Conservation (phyloP, 1,139 yeast species). For the Taphrina populina region DNA sequence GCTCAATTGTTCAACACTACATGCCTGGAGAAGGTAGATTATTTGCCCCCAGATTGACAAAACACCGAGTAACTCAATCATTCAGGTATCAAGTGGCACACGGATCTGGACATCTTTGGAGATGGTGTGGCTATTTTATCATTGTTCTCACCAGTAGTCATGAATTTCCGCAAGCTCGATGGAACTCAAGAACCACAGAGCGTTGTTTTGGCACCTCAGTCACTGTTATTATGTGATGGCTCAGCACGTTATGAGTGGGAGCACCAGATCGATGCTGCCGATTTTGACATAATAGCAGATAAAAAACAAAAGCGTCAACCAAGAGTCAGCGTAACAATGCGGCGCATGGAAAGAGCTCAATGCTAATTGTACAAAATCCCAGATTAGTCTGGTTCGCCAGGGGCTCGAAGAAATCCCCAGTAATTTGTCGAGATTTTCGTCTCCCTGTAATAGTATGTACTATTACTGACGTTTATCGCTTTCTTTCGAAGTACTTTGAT, state of each 20-base stretch:
- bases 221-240: conserved; percentile 15
- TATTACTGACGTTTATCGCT: conserved; percentile 45
- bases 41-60: background rate
- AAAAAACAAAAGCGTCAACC: background rate
- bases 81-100: conserved; percentile 29
- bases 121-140: conserved; percentile 34
- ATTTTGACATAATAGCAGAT: conserved; percentile 10
- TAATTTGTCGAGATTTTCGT: no score
- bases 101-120: conserved; percentile 20
- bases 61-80: background rate
- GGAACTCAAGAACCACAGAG: background rate
- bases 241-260: conserved; percentile 29
- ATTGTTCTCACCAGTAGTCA: conserved; percentile 13
- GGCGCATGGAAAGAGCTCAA: no score
- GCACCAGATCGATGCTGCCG: conserved; percentile 24
- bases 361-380: no score
- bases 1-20: conserved; percentile 27
- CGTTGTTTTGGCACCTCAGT: conserved; percentile 8
- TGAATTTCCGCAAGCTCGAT: conserved; percentile 10
- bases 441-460: no score
- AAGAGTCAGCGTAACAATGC: conserved; percentile 31
- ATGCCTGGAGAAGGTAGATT: conserved; percentile 17
- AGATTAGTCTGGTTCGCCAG: no score
- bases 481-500: conserved; percentile 71
- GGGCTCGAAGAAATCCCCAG: no score